Conservation (phyloP, 2,329 filamentous ascomycete species). For the Juglanconis sp. region DNA sequence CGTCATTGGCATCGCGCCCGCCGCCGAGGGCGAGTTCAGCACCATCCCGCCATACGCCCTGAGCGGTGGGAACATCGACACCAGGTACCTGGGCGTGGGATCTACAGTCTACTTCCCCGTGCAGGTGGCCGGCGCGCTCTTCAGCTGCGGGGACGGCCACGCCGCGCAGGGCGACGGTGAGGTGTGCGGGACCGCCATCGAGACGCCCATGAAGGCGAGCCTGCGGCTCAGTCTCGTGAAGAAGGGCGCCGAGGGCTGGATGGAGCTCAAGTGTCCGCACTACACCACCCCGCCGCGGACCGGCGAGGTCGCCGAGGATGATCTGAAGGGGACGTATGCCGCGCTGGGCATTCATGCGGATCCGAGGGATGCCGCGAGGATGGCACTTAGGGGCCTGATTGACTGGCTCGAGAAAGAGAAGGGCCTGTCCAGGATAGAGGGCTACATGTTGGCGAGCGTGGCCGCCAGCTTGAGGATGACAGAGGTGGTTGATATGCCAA, state of each 20-base stretch:
- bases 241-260: constrained; percentile 29
- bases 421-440: constrained; percentile 42
- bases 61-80: constrained; percentile 54
- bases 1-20: constrained; percentile 49
- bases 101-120: constrained; percentile 47
- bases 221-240: constrained; percentile 47
- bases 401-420: constrained; percentile 46
- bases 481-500: constrained; percentile 53
- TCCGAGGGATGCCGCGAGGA: constrained; percentile 44
- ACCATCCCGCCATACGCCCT: constrained; percentile 47
- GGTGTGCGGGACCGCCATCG: constrained; percentile 54
- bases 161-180: constrained; percentile 54
- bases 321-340: constrained; percentile 49
- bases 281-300: constrained; percentile 37
- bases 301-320: constrained; percentile 36
- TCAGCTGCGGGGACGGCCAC: constrained; percentile 54
- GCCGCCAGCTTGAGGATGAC: constrained; percentile 48
- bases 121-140: constrained; percentile 45
- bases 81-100: constrained; percentile 45
- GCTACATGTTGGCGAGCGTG: constrained; percentile 51
- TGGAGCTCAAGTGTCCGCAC: constrained; percentile 41
- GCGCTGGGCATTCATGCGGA: constrained; percentile 48
- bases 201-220: constrained; percentile 48
- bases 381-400: constrained; percentile 45
- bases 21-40: constrained; percentile 39